phyloP scores from a whole-genome alignment of 768 basidiomycete genomes.

The Tylopilus plumbeoviolaceoides region DNA sequence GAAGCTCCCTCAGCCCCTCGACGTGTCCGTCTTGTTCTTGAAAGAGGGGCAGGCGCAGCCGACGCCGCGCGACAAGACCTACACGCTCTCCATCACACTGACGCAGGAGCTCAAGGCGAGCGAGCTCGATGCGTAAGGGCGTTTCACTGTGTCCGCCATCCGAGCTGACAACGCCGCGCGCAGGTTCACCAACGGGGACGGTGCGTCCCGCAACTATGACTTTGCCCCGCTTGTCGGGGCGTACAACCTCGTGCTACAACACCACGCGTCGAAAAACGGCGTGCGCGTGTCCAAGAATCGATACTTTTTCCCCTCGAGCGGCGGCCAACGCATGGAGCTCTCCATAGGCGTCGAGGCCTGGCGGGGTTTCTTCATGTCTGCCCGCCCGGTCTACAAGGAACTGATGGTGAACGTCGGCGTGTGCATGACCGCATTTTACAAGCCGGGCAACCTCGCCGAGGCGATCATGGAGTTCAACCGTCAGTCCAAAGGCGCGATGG shows the following conservation, averaged over 20 bases:
- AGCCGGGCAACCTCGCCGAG: conserved; percentile 59
- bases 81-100: conserved; percentile 36
- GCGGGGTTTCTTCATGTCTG: conserved; percentile 50
- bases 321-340: conserved; percentile 21
- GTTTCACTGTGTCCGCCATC: too few relatives aligned
- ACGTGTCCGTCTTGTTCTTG: conserved; percentile 31
- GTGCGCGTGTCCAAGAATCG: conserved; percentile 48
- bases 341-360: conserved; percentile 40
- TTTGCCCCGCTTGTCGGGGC: conserved; percentile 41
- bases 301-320: conserved; percentile 43
- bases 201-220: conserved; percentile 36
- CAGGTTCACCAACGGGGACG: conserved; percentile 40
- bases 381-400: conserved; percentile 44
- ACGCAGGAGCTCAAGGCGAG: conserved; percentile 28
- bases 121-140: conserved; percentile 33
- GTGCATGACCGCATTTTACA: conserved; percentile 52
- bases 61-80: conserved; percentile 29
- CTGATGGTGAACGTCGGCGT: conserved; percentile 54
- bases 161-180: neutral
- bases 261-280: conserved; percentile 40
- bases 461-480: conserved; percentile 47
- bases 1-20: conserved; percentile 36
- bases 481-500: conserved; percentile 41
- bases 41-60: conserved; percentile 40
- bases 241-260: conserved; percentile 44